Evolutionary conservation across 2,329 filamentous ascomycete genomes (phyloP), one percentile per base, ranked within the genome.

Genomic region (Pyrenochaeta sp.): DNA sequence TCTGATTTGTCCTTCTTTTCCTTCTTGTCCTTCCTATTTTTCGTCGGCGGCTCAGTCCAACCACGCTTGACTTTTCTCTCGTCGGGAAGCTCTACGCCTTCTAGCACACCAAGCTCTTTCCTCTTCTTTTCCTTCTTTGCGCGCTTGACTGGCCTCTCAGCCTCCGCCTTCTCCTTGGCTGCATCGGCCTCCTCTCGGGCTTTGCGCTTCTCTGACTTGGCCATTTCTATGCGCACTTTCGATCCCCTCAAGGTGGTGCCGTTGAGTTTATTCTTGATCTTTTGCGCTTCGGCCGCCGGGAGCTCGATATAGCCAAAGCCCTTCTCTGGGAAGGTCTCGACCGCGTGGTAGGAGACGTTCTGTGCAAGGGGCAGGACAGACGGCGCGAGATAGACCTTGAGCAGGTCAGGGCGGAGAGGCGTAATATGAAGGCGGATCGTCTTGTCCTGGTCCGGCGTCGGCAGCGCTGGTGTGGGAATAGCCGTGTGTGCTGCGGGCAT

Each of bases 271-370:
- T 88, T 93, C 75, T 86, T 90, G 40, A 97, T 74, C 71, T 91
- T 96, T n/a, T 93, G 88, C 7, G 93, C 94, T 55, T 96, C 91
- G 72, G 84, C 82, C 3, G 69, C 74, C 0, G 92, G 92, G 24
- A 99, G 74, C 32, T 95, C 91, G 47, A 97, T 78, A 74, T 89
- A 99, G 42, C 93, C 94, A 83, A 90, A 99, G 39, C 83, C 86
- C 67, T 84, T 88, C 55, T 99, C 94, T 10, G 93, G 93, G 53
- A 96, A 96, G 1, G 92, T 92, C 65, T 90, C 83, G 55, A 96
- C 75, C 4, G 79, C 78, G 72, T 97, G 93, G 73, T 87, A 96
- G n/a, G 92, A 96, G 38, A 96, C 82, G 66, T 91, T 89, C 49
- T 84, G 84, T 14, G 89, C 90, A 31, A 77, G 76, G 10, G 84